Conservation (phyloP, 441 rosid species). For the Breynia disticha region DNA sequence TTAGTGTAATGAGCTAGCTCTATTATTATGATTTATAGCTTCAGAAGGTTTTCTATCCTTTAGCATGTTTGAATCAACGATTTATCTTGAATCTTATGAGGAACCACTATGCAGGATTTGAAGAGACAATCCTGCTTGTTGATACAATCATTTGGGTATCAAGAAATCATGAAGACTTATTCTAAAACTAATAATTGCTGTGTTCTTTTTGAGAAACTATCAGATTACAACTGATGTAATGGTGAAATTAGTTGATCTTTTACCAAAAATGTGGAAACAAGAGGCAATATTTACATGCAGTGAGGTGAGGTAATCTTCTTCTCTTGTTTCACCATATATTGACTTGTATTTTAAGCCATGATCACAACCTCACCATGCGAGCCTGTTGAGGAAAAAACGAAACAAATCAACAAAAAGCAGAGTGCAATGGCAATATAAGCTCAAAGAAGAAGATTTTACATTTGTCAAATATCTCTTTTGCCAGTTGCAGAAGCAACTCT, state of each 20-base stretch:
- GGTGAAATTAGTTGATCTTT: background rate
- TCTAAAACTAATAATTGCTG: too few relatives aligned
- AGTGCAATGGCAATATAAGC: background rate
- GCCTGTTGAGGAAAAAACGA: constrained; percentile 24
- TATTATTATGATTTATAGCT: too few relatives aligned
- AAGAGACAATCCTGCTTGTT: too few relatives aligned
- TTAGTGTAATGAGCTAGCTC: too few relatives aligned
- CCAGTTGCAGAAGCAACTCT: constrained; percentile 36
- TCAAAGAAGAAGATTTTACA: constrained; percentile 22
- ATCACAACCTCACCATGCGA: constrained; percentile 31
- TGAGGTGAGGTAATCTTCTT: constrained; percentile 7
- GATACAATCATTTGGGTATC: too few relatives aligned
- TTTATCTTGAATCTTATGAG: too few relatives aligned
- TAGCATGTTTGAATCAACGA: too few relatives aligned
- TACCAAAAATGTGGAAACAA: background rate
- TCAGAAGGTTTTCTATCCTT: too few relatives aligned
- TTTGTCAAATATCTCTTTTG: constrained; percentile 39
- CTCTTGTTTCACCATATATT: background rate
- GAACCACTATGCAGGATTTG: too few relatives aligned
- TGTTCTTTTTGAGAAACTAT: background rate
- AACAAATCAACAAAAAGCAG: background rate
- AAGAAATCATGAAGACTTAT: too few relatives aligned
- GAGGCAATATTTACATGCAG: constrained; percentile 24
- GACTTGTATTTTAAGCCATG: constrained; percentile 21
- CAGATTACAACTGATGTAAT: background rate